A percentile compares a stretch with the other conserved stretches of the same genome.
phyloP scores from a whole-genome alignment of 305 asterid species.

The Lippia alba region DNA sequence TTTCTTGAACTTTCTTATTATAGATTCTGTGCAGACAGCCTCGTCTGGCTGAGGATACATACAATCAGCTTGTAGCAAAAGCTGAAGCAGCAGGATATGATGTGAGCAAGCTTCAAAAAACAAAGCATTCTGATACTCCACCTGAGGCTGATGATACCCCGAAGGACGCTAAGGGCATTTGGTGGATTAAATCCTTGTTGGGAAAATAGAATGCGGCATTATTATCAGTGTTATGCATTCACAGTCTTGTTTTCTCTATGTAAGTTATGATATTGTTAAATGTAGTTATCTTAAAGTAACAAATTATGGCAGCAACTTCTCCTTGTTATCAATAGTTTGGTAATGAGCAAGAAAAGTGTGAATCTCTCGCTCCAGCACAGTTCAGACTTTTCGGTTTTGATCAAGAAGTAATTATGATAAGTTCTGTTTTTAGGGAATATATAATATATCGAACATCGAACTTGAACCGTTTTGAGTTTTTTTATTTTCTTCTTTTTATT shows the following conservation, averaged over 20 bases:
- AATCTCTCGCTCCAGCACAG: too few relatives aligned
- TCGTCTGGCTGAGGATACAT: conserved; percentile 43
- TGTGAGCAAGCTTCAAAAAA: conserved; percentile 53
- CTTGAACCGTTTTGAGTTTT: too few relatives aligned
- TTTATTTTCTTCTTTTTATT: too few relatives aligned
- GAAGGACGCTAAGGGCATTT: conserved; percentile 51
- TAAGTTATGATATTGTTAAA: too few relatives aligned
- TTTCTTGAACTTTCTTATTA: not conserved
- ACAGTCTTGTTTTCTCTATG: not conserved
- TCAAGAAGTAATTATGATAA: too few relatives aligned
- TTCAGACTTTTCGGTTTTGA: too few relatives aligned
- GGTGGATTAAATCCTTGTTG: conserved; percentile 71
- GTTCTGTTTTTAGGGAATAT: too few relatives aligned
- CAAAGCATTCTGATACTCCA: conserved; percentile 47
- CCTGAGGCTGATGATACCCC: conserved; percentile 47
- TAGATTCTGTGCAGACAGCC: conserved; percentile 57
- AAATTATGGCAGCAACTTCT: too few relatives aligned
- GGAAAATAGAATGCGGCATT: conserved; percentile 43
- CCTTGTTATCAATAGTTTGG: too few relatives aligned
- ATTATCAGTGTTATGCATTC: not conserved
- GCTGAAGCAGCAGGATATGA: conserved; percentile 56
- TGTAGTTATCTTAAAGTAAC: too few relatives aligned
- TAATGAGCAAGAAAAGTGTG: too few relatives aligned
- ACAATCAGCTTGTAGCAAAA: conserved; percentile 49
- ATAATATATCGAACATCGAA: too few relatives aligned